Percentiles rank a stretch among this genome's conserved stretches.
phyloP scores from a whole-genome alignment of 2,329 filamentous ascomycete species.

The Xylaria multiplex region DNA sequence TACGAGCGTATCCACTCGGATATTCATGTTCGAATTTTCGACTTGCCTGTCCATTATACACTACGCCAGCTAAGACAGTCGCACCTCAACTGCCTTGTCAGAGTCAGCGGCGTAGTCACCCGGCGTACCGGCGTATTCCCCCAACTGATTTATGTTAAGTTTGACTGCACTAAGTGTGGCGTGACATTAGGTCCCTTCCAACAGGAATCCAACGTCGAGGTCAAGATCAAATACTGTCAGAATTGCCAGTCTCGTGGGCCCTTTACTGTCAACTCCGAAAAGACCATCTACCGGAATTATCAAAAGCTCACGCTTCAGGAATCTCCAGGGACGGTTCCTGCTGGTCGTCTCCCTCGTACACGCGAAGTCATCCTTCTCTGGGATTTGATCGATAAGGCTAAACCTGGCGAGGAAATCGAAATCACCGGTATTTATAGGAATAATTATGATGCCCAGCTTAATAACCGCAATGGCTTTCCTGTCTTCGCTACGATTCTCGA shows the following conservation, averaged over 20 bases:
- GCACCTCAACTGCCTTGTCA: constrained; percentile 93
- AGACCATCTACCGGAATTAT: constrained; percentile 98
- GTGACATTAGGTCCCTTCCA: constrained; percentile 94
- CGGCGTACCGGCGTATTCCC: constrained; percentile 95
- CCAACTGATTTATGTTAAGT: constrained; percentile 98
- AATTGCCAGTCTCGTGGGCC: constrained; percentile 95
- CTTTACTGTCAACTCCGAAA: constrained; percentile 95
- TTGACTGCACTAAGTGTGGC: constrained; percentile 94
- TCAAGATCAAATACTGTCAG: constrained; percentile 96
- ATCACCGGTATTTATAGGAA: constrained; percentile 97
- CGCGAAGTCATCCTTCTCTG: constrained; percentile 95
- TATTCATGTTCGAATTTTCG: constrained; percentile 96
- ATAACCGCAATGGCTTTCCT: constrained; percentile 98
- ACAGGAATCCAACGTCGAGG: constrained; percentile 95
- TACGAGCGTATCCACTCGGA: constrained; percentile 98
- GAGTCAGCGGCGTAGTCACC: constrained; percentile 95
- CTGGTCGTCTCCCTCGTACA: constrained; percentile 90
- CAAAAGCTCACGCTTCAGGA: constrained; percentile 98
- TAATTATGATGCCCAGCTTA: constrained; percentile 96
- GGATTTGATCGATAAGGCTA: constrained; percentile 95
- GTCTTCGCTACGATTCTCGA: constrained; percentile 98
- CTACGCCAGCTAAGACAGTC: constrained; percentile 93
- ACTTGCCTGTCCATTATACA: constrained; percentile 93
- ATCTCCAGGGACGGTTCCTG: constrained; percentile 94
- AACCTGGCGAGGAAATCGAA: constrained; percentile 97